A percentile compares a stretch with the other conserved stretches of the same genome.
Conservation (phyloP, 441 rosid species). For the Omphalea diandra region DNA sequence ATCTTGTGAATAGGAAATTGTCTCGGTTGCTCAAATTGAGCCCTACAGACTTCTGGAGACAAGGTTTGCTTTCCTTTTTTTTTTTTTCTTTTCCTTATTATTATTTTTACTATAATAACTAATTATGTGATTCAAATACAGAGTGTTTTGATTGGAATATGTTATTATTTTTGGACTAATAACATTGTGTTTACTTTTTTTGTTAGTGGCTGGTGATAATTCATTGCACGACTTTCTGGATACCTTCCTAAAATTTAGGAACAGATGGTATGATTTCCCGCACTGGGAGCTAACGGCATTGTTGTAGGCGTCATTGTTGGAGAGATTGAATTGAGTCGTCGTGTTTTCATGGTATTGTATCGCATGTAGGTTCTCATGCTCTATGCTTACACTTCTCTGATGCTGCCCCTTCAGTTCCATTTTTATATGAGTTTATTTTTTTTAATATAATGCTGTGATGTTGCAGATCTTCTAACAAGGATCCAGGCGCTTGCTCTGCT, state of each 20-base stretch:
- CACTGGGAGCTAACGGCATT: conserved; percentile 80
- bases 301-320: conserved; percentile 91
- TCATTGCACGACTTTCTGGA: conserved; percentile 81
- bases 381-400: not conserved
- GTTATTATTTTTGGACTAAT: not conserved
- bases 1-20: conserved; percentile 82
- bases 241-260: conserved; percentile 76
- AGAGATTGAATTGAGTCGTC: conserved; percentile 75
- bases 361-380: conserved; percentile 67
- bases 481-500: conserved; percentile 79
- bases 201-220: conserved; percentile 70
- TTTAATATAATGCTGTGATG: conserved; percentile 20
- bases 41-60: conserved; percentile 89
- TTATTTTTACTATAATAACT: not conserved
- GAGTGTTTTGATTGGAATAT: not conserved
- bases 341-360: conserved; percentile 83
- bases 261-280: conserved; percentile 97
- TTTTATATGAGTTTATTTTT: conserved; percentile 1
- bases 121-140: not conserved
- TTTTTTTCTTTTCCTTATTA: not conserved
- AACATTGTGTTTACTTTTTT: not conserved
- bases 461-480: conserved; percentile 86
- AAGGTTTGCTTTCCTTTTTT: conserved; percentile 45
- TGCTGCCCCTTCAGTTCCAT: not conserved
- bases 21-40: conserved; percentile 72